These are phyloP conservation scores for Moesziomyces sp. DNA, from an alignment of 1,284 basidiomycete species.

Conservation along the genomic window DNA sequence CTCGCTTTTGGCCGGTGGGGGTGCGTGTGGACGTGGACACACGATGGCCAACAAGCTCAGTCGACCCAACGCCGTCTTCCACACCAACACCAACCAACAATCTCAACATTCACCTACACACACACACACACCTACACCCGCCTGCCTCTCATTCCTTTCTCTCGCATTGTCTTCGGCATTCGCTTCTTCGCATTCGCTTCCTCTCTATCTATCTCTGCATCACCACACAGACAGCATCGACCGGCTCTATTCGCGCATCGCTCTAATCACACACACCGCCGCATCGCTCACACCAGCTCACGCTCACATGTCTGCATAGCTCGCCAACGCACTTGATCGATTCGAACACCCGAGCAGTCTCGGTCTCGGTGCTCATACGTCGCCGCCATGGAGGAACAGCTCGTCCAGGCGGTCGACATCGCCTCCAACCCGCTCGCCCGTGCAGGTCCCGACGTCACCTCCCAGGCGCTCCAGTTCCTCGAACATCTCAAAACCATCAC, in stretches of 20 bases:
- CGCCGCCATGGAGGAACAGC: constrained; percentile 70
- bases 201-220: too few species aligned
- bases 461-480: constrained; percentile 83
- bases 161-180: background rate
- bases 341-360: background rate
- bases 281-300: background rate
- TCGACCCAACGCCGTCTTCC: background rate
- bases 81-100: background rate
- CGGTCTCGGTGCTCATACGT: background rate
- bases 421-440: constrained; percentile 77
- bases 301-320: background rate
- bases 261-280: background rate
- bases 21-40: too few species aligned
- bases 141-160: background rate
- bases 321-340: background rate
- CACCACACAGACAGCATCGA: too few species aligned
- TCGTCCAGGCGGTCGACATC: constrained; percentile 83
- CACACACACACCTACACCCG: background rate
- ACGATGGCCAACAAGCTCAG: background rate
- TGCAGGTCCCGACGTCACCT: constrained; percentile 72
- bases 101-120: background rate
- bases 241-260: too few species aligned
- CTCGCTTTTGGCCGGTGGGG: too few species aligned
- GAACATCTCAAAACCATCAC: constrained; percentile 79
- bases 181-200: background rate